phyloP scores from a whole-genome alignment of 2,329 filamentous ascomycete species.

The Blumeriella jaapii region DNA sequence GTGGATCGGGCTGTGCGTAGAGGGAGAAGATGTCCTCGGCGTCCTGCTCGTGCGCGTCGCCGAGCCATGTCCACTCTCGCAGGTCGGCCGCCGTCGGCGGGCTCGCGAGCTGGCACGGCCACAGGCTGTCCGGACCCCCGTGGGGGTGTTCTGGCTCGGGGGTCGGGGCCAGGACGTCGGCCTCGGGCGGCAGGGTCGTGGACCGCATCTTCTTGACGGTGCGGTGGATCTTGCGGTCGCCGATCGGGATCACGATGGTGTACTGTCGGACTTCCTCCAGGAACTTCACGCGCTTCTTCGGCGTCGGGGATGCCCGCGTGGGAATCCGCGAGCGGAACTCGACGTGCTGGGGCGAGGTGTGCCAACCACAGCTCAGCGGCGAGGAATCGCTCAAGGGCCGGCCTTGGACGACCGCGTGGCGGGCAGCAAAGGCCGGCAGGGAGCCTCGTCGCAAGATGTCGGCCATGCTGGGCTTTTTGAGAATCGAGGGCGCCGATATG shows the following conservation, averaged over 20 bases:
- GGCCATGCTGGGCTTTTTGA: conserved; percentile 10
- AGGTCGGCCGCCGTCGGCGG: background rate
- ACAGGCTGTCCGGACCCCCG: conserved; percentile 6
- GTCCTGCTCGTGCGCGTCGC: conserved; percentile 1
- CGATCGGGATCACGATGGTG: conserved; percentile 3
- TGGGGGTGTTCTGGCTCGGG: background rate
- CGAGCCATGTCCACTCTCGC: background rate
- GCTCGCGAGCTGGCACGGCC: background rate
- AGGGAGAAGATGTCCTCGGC: background rate
- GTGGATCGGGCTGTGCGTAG: background rate
- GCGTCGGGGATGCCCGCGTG: background rate
- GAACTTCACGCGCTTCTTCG: conserved; percentile 2
- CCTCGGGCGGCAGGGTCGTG: conserved; percentile 1
- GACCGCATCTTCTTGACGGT: conserved; percentile 4
- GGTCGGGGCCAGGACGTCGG: background rate
- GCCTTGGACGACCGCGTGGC: background rate
- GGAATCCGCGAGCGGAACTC: background rate
- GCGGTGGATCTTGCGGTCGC: conserved; percentile 3
- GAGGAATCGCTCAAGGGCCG: conserved; percentile 1
- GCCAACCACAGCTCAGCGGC: background rate
- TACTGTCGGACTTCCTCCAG: conserved; percentile 3
- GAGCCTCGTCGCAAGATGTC: conserved; percentile 12
- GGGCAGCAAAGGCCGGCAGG: background rate
- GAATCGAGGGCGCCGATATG: conserved; percentile 5
- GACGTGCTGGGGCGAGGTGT: background rate